phyloP scores from a whole-genome alignment of 208 protist species.

The Trypanosoma theileri region DNA sequence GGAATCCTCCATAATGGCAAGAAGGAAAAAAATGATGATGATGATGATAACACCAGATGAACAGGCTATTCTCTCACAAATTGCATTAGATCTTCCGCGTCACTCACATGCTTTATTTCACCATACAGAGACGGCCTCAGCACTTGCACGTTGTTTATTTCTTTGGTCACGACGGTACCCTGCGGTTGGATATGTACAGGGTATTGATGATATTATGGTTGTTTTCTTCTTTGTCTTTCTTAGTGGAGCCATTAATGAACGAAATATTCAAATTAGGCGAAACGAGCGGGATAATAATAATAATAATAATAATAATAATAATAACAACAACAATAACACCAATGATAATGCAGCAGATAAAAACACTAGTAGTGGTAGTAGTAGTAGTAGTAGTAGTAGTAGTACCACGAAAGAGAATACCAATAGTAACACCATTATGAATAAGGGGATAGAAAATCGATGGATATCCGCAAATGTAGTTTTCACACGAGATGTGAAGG shows the following conservation, averaged over 20 bases:
- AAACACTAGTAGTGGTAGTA: neutral
- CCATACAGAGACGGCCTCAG: conserved; percentile 31
- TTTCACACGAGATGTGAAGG: conserved; percentile 10
- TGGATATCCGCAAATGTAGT: conserved; percentile 13
- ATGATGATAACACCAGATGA: conserved; percentile 49
- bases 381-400: too few species aligned
- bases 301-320: too few species aligned
- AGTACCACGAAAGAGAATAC: neutral
- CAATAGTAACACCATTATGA: neutral
- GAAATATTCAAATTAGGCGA: conserved; percentile 4
- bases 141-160: conserved; percentile 89
- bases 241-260: conserved; percentile 49
- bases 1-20: neutral
- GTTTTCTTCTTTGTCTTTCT: conserved; percentile 93
- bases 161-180: conserved; percentile 93
- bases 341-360: neutral
- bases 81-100: conserved; percentile 75
- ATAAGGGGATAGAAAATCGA: neutral
- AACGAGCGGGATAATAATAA: neutral
- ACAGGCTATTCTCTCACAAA: conserved; percentile 57
- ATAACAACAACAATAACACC: too few species aligned
- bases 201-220: conserved; percentile 94
- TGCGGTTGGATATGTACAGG: conserved; percentile 94
- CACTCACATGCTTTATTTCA: conserved; percentile 70
- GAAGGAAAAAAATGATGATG: conserved; percentile 8